A percentile compares a stretch with the other conserved stretches of the same genome.
These are phyloP conservation scores for Lepraria neglecta DNA, from an alignment of 495 filamentous ascomycete species.

Conservation along the genomic window DNA sequence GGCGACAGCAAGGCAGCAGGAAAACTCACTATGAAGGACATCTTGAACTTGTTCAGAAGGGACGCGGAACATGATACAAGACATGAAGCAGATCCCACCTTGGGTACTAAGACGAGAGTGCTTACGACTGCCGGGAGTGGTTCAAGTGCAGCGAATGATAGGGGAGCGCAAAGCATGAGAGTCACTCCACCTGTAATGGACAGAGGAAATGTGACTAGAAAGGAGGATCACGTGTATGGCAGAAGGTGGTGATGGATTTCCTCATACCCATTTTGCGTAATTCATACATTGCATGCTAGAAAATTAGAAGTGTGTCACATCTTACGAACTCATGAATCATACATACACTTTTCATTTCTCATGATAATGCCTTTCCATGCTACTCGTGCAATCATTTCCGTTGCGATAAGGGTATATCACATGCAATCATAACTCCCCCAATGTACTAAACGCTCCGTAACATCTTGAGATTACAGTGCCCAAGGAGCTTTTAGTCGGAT, in stretches of 20 bases:
- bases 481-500: too few species aligned
- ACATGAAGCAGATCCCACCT: conserved; percentile 34
- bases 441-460: too few species aligned
- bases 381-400: too few species aligned
- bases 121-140: conserved; percentile 35
- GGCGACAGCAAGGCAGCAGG: conserved; percentile 60
- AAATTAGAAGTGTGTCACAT: too few species aligned
- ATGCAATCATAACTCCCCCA: too few species aligned
- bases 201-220: conserved; percentile 2
- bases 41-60: conserved; percentile 78
- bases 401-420: too few species aligned
- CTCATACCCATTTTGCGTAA: background rate
- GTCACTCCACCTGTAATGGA: conserved; percentile 17
- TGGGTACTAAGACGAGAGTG: conserved; percentile 22
- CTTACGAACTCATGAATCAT: too few species aligned
- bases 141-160: conserved; percentile 25
- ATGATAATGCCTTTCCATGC: too few species aligned
- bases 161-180: conserved; percentile 37
- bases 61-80: conserved; percentile 53
- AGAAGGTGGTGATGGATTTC: conserved; percentile 21
- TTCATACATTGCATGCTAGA: too few species aligned
- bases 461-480: too few species aligned
- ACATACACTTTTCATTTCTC: too few species aligned
- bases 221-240: conserved; percentile 23
- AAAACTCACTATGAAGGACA: conserved; percentile 89